A percentile compares a stretch with the other conserved stretches of the same genome.
Conservation (phyloP, 2,329 filamentous ascomycete genomes). For the Coleophoma crateriformis region DNA sequence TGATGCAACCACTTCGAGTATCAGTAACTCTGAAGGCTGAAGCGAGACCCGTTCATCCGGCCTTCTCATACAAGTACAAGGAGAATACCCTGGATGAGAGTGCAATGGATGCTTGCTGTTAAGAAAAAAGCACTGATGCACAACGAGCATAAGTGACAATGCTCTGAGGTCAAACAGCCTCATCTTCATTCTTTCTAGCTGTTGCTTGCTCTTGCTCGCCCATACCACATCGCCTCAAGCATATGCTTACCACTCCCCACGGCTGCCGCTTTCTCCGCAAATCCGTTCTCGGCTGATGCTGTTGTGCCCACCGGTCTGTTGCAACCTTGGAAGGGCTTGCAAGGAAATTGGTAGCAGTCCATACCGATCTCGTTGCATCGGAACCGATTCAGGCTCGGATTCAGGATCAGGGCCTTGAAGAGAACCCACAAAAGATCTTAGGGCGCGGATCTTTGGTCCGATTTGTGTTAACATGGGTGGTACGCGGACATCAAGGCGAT, state of each 20-base stretch:
- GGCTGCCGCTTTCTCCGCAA: background rate
- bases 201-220: too few relatives aligned
- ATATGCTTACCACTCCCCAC: background rate
- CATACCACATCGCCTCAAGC: too few relatives aligned
- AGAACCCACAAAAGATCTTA: too few relatives aligned
- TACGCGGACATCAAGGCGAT: background rate
- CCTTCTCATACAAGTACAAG: conserved; percentile 2
- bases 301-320: too few relatives aligned
- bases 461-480: background rate
- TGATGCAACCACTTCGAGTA: background rate
- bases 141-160: too few relatives aligned
- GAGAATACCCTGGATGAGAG: background rate
- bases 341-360: background rate
- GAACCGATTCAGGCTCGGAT: background rate
- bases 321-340: too few relatives aligned
- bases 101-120: background rate
- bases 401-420: background rate
- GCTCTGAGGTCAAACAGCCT: background rate
- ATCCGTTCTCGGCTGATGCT: too few relatives aligned
- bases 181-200: background rate
- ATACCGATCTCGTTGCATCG: background rate
- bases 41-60: background rate
- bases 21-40: background rate
- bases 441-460: too few relatives aligned
- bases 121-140: background rate